Percentiles rank a stretch among this genome's conserved stretches.
Evolutionary conservation across 2,329 filamentous ascomycete genomes (phyloP).

Genomic region (Fusarium oxysporum): DNA sequence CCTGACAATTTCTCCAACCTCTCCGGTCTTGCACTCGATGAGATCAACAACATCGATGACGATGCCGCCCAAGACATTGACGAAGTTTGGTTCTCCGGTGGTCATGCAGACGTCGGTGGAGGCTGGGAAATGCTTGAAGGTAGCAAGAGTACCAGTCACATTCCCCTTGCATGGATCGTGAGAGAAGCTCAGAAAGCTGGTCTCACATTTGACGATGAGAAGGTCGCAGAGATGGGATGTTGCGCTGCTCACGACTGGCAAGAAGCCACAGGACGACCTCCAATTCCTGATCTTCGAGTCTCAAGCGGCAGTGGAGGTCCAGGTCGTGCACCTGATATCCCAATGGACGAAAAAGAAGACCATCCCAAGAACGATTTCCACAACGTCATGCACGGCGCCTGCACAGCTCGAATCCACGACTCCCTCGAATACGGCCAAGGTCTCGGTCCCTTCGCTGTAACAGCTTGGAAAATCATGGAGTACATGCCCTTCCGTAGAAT

Average conservation of each 20-base stretch:
- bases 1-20: constrained; percentile 47
- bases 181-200: constrained; percentile 70
- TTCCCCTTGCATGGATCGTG: constrained; percentile 78
- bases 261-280: constrained; percentile 13
- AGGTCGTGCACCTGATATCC: constrained; percentile 33
- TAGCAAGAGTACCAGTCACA: constrained; percentile 74
- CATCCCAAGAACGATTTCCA: constrained; percentile 59
- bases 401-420: constrained; percentile 72
- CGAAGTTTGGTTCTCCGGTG: constrained; percentile 84
- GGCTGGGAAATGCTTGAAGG: constrained; percentile 73
- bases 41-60: constrained; percentile 55
- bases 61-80: constrained; percentile 76
- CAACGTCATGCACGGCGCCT: constrained; percentile 67
- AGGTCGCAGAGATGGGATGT: constrained; percentile 75
- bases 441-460: constrained; percentile 64
- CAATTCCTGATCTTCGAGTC: constrained; percentile 50
- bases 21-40: constrained; percentile 46
- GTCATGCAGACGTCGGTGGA: constrained; percentile 82
- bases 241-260: constrained; percentile 21
- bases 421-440: constrained; percentile 75
- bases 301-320: constrained; percentile 36
- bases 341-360: constrained; percentile 40
- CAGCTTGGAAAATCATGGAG: constrained; percentile 83
- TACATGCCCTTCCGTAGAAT: constrained; percentile 84
- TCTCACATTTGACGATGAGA: constrained; percentile 75